Base-by-base conservation (phyloP, 495 filamentous ascomycete genomes). In the Lepraria neglecta region DNA sequence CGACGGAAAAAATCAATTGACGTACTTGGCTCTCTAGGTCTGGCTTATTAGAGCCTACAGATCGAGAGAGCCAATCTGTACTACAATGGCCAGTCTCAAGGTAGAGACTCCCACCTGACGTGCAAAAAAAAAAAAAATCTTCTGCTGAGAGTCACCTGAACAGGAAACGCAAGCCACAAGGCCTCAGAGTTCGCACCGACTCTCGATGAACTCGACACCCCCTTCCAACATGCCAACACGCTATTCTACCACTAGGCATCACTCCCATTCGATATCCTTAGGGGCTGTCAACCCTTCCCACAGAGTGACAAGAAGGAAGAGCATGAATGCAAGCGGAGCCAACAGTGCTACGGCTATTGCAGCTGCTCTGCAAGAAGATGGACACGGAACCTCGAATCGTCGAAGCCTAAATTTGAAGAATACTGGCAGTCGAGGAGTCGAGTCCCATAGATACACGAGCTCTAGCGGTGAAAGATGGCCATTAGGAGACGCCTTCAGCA, bases 231-330 rank as follows among this genome's bases (percentile, higher is more conserved):
- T 64, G 28, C 60, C 65, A 10, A 64, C 55, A 28, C 67, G 65
- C 51, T 77, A 84, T 65, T 76, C 84, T 58, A 81, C 82, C 69
- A 83, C 81, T 53, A 88, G 91, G 63, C 83, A 85, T 66, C 91
- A 92, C 74, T 88, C 91, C 19, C 87, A 95, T 71, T 92, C 88
- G 17, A 77, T 90, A 57, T 89, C 90, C 46, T 75, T 89, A 63
- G 86, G 89, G 67, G 84, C 90, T 43, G 80, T 90, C 74, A 92
- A 90, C 74, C 71, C 85, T 67, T 83, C 81, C 71, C 87, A 96
- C 72, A 89, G 94, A 58, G 84, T 98, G 63, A 91, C 89, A 62
- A 89, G 94, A 64, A 82, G 94, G 60, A 98, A 97, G 83, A 96
- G 92, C 75, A 91, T 85, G 75, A 85, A 91, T 65, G 90, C 88